These are phyloP conservation scores for Aspergillus intermedius DNA, from an alignment of 2,329 filamentous ascomycete genomes.

Conservation along the genomic window DNA sequence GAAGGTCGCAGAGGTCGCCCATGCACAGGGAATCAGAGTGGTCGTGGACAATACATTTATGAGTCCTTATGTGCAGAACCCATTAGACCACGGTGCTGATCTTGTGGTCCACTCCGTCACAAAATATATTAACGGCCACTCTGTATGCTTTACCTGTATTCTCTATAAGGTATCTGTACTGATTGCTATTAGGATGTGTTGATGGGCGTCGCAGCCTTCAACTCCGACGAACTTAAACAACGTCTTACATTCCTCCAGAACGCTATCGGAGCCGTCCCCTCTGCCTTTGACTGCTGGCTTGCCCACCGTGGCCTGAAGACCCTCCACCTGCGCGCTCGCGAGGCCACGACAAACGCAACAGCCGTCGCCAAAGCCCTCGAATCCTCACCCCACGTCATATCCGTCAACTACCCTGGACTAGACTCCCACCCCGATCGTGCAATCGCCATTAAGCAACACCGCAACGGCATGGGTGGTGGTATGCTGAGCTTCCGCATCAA, in stretches of 20 bases:
- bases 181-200: slow-evolving; percentile 63
- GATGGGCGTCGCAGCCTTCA: slow-evolving; percentile 96
- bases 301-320: slow-evolving; percentile 96
- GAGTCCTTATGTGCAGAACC: slow-evolving; percentile 93
- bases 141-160: slow-evolving; percentile 29
- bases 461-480: slow-evolving; percentile 86
- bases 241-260: slow-evolving; percentile 90
- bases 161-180: slow-evolving; percentile 4
- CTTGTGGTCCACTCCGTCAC: slow-evolving; percentile 96
- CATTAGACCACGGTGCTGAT: slow-evolving; percentile 88
- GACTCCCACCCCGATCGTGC: slow-evolving; percentile 77
- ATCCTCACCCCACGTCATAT: slow-evolving; percentile 70
- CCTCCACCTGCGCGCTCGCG: slow-evolving; percentile 81
- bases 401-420: slow-evolving; percentile 93
- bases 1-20: slow-evolving; percentile 73
- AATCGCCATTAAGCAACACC: slow-evolving; percentile 85
- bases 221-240: slow-evolving; percentile 69
- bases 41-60: slow-evolving; percentile 99
- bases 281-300: slow-evolving; percentile 95
- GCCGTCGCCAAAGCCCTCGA: slow-evolving; percentile 71
- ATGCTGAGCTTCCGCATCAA: slow-evolving; percentile 96
- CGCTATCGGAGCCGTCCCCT: slow-evolving; percentile 91
- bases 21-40: slow-evolving; percentile 81
- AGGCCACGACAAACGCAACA: slow-evolving; percentile 75
- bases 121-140: slow-evolving; percentile 98